Evolutionary conservation across 108 stramenopile genomes (phyloP).

Genomic region (Nitzschia sp.): DNA sequence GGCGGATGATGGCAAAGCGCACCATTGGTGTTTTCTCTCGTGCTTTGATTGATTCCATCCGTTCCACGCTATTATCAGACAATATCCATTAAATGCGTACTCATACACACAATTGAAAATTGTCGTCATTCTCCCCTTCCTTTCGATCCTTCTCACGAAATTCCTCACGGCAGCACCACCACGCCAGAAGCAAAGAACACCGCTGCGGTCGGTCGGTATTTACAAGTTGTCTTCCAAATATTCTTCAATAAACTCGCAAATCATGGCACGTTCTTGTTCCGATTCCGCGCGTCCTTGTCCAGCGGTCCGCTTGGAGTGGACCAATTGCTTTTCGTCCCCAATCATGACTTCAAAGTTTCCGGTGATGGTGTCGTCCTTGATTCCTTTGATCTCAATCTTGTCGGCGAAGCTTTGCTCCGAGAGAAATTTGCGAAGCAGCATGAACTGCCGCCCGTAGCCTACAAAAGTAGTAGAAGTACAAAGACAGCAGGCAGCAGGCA

Average conservation of each 20-base stretch:
- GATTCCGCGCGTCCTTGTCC: slow-evolving; percentile 25
- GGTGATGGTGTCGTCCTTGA: slow-evolving; percentile 10
- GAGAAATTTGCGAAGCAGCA: slow-evolving; percentile 5
- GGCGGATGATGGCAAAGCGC: background rate
- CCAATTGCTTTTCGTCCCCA: slow-evolving; percentile 12
- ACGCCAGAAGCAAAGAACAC: background rate
- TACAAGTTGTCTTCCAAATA: slow-evolving; percentile 13
- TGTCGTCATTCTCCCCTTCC: background rate
- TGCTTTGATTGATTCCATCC: background rate
- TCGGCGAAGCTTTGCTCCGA: slow-evolving; percentile 23
- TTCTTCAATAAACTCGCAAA: slow-evolving; percentile 26
- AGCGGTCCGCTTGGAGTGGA: slow-evolving; percentile 14
- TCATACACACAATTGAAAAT: too few relatives aligned
- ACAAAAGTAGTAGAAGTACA: slow-evolving; percentile 1
- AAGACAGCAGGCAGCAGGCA: too few relatives aligned
- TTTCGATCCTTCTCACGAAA: background rate
- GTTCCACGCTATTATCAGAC: background rate
- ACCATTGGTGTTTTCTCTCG: background rate
- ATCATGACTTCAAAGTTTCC: slow-evolving; percentile 29
- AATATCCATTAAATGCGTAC: background rate
- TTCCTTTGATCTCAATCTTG: slow-evolving; percentile 18
- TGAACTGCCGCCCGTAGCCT: slow-evolving; percentile 14
- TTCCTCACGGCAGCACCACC: background rate
- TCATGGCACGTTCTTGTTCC: slow-evolving; percentile 16
- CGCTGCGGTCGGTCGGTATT: too few relatives aligned